Percentiles rank a stretch among this genome's conserved stretches.
These are phyloP conservation scores for Takakia lepidozioides DNA, from an alignment of 225 moss, liverwort and hornwort genomes.

Conservation along the genomic window DNA sequence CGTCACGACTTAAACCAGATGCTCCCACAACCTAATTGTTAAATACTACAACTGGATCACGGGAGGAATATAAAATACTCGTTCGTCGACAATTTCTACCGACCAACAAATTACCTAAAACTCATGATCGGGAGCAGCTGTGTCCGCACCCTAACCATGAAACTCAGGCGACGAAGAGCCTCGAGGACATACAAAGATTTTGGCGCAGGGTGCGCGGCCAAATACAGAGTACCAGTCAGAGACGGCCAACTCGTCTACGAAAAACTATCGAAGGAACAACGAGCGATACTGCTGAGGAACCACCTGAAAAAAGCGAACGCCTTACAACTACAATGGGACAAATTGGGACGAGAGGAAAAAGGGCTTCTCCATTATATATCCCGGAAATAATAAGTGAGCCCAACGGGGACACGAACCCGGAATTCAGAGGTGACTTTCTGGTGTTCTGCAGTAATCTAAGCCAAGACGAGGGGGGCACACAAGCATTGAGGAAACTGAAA, in stretches of 20 bases:
- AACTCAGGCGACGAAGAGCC: not conserved
- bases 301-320: not conserved
- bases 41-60: conserved; percentile 62
- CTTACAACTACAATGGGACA: conserved; percentile 4
- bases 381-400: not conserved
- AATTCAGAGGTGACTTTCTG: conserved; percentile 1
- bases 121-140: no score
- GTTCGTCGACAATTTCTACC: conserved; percentile 2
- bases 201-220: not conserved
- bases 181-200: no score
- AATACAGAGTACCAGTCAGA: conserved; percentile 2
- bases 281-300: conserved; percentile 1
- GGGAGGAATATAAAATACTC: conserved; percentile 14
- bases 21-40: conserved; percentile 1
- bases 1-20: conserved; percentile 1
- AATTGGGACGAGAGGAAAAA: not conserved
- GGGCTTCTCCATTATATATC: not conserved
- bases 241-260: conserved; percentile 2
- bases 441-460: not conserved
- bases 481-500: conserved; percentile 1
- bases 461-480: conserved; percentile 1
- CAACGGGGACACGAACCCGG: conserved; percentile 1
- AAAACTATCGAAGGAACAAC: conserved; percentile 2
- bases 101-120: no score
- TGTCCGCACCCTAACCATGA: not conserved